Base-by-base conservation (phyloP, 495 filamentous ascomycete genomes). In the Penicillium pulvis region DNA sequence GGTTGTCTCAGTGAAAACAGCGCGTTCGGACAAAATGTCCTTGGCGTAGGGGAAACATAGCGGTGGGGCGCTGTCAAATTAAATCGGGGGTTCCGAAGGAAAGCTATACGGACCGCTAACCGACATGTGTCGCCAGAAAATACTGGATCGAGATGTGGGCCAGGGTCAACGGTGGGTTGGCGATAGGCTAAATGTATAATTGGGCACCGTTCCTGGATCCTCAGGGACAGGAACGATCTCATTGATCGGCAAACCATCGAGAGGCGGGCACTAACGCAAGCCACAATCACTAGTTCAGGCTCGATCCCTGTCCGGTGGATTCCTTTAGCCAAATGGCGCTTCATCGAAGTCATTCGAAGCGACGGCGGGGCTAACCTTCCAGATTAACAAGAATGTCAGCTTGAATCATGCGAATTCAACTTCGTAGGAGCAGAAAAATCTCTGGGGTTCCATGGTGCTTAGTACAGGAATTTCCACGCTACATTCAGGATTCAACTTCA, bases 201-300 rank as follows among this genome's bases (percentile, higher is more conserved):
- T 49, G 46, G 16, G 23, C 14, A 4, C 14, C n/a, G 46, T 28
- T 49, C 24, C 46, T 49, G 23, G n/a, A 46, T 49, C 16, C 11
- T 31, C 46, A 49, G 23, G 24, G 4, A 31, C 43, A 10, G 3
- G 43, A 24, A n/a, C 19, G 19, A 20, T 46, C 12, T 46, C 23
- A 46, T 46, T 46, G 43, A 20, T 49, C 11, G 12, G 20, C 3
- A 33, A n/a, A 6, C 7, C 26, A 4, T 28, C 26, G 46, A 17
- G 46, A 47, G 46, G 46, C 46, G 46, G 46, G 26, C 46, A 49
- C 46, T 49, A 49, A 49, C 3, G 26, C 24, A 31, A 28, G 46
- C 46, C 46, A 49, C 23, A 30, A 24, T 49, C 46, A 31, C 26
- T 49, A 49, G 46, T 49, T 24, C 12, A n/a, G 26, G 8, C 16